These are phyloP conservation scores for Rhizopogon vinicolor DNA, from an alignment of 768 basidiomycete genomes.

Conservation along the genomic window DNA sequence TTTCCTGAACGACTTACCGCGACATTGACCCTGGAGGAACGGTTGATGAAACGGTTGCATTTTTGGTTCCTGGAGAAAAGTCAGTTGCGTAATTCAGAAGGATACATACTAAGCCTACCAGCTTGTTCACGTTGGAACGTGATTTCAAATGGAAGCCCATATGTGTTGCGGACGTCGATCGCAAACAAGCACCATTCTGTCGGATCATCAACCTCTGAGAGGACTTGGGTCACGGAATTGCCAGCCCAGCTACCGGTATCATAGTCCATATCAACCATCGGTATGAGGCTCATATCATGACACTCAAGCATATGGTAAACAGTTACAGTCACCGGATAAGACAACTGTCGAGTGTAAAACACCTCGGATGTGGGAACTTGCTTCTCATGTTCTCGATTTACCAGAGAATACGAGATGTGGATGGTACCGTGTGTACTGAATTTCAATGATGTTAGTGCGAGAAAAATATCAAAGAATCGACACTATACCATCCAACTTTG, in stretches of 20 bases:
- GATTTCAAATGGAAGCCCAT: slow-evolving; percentile 89
- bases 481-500: slow-evolving; percentile 85
- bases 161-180: slow-evolving; percentile 88
- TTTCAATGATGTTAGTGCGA: slow-evolving; percentile 5
- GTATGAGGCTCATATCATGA: slow-evolving; percentile 74
- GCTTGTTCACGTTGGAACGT: slow-evolving; percentile 64
- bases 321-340: slow-evolving; percentile 86
- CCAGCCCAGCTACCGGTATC: slow-evolving; percentile 16
- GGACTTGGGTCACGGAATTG: slow-evolving; percentile 14
- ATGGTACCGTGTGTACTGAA: slow-evolving; percentile 72
- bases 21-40: slow-evolving; percentile 89
- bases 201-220: slow-evolving; percentile 42
- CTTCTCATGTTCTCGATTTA: slow-evolving; percentile 39
- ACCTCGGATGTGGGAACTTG: slow-evolving; percentile 35
- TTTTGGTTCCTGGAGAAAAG: slow-evolving; percentile 32
- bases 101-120: slow-evolving; percentile 34
- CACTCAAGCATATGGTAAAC: slow-evolving; percentile 96
- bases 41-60: slow-evolving; percentile 43
- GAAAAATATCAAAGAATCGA: not conserved
- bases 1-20: slow-evolving; percentile 44
- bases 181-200: slow-evolving; percentile 83
- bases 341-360: slow-evolving; percentile 84
- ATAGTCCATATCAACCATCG: slow-evolving; percentile 33
- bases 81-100: not conserved
- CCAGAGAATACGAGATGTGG: slow-evolving; percentile 78